phyloP scores from a whole-genome alignment of 345 rosid genomes.

The Acer saccharum region DNA sequence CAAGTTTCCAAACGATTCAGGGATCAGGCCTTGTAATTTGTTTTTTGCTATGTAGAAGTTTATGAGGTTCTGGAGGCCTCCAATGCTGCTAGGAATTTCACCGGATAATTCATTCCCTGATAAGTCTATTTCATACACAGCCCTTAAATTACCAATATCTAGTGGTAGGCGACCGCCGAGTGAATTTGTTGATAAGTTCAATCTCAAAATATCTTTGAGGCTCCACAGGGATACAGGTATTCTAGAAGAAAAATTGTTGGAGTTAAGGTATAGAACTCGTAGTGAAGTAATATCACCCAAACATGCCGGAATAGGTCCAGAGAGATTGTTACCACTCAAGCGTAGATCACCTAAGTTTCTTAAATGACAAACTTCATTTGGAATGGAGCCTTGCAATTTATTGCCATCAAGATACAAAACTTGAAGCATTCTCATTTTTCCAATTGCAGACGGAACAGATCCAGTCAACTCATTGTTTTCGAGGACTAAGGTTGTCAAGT shows the following conservation, averaged over 20 bases:
- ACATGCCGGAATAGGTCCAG: constrained; percentile 1
- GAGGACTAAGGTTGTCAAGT: no score
- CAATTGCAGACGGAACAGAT: no score
- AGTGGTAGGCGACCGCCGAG: not conserved
- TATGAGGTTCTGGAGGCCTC: no score
- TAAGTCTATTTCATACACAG: no score
- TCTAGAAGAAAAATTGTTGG: not conserved
- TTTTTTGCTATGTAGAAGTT: no score
- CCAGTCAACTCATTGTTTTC: no score
- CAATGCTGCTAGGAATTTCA: no score
- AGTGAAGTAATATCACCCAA: not conserved
- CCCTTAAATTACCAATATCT: no score
- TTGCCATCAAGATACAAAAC: no score
- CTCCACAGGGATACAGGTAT: not conserved
- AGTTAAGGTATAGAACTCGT: not conserved
- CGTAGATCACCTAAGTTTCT: not conserved
- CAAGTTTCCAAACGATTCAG: constrained; percentile 14
- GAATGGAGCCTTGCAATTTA: not conserved
- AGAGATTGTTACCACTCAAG: constrained; percentile 1
- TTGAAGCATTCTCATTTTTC: no score
- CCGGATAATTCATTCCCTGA: no score
- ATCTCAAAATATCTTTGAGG: not conserved
- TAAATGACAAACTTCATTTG: constrained; percentile 1
- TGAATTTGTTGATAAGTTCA: constrained; percentile 7
- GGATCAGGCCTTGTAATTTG: not conserved